Evolutionary conservation across 2,329 filamentous ascomycete genomes (phyloP), one percentile per base, ranked within the genome.

Genomic region (Fusarium napiforme): DNA sequence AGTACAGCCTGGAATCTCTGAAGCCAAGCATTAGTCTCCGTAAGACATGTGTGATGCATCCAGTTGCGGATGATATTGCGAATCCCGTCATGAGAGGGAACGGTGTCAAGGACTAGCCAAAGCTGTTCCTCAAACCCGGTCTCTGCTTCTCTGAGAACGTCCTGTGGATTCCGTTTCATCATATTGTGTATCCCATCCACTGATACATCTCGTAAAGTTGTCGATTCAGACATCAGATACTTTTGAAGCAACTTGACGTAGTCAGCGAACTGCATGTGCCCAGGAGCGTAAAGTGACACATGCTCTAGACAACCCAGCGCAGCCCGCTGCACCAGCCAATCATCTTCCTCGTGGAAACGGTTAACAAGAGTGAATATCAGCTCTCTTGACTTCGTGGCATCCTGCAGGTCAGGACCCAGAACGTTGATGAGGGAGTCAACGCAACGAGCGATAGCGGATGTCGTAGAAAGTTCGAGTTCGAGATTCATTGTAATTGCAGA

Each of bases 371-470:
- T 96, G 69, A 98, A 88, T 57, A 98, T 96, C 60, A 99, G 88
- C 79, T 98, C 95, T 74, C 96, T 88, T n/a, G 94, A 93, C 82
- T 97, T 98, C 7, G 90, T 91, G 73, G 96, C 91, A 78, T 98
- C 96, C 81, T 98, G 96, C 28, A 99, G 85, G 82, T 99, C 97
- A 1, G 96, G 96, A 0, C 96, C 96, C 16, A 99, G 88, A 15
- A 99, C 96, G 76, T 98, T 98, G 83, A 99, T 95, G 30, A 97
- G 87, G n/a, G 95, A 96, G 82, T 98, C 95, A 36, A 98, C 92
- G 75, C 94, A 97, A 76, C 94, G 91, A 37, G 93, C 93, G 69
- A 98, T 92, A 2, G 95, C 93, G 26, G 94, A 92, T 3, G 93
- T 90, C 0, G 96, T 96, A 10, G 94, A 92, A 30, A 95, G 87